A percentile compares a stretch with the other conserved stretches of the same genome.
Evolutionary conservation across 768 basidiomycete genomes (phyloP).

Genomic region (Kwoniella europaea): DNA sequence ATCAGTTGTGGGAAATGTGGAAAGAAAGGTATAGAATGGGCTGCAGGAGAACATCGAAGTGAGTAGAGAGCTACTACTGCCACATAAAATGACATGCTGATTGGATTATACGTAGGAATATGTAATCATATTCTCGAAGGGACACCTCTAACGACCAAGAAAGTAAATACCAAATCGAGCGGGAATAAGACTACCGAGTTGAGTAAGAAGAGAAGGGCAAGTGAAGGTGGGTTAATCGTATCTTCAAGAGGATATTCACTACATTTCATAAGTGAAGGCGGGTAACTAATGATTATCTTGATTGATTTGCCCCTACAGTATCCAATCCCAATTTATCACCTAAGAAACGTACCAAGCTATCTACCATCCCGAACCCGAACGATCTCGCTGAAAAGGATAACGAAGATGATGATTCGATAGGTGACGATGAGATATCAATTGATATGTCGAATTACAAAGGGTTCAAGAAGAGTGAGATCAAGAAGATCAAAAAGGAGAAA

Average conservation of each 20-base stretch:
- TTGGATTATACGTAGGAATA: constrained; percentile 23
- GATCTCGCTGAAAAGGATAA: neutral
- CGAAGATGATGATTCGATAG: constrained; percentile 21
- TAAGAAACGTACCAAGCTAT: constrained; percentile 58
- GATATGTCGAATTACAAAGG: constrained; percentile 26
- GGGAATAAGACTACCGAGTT: constrained; percentile 63
- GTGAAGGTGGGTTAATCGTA: constrained; percentile 34
- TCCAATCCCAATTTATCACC: constrained; percentile 13
- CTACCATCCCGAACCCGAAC: neutral
- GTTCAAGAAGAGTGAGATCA: constrained; percentile 64
- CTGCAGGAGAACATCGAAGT: constrained; percentile 78
- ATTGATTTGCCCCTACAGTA: neutral
- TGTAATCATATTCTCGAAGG: constrained; percentile 49
- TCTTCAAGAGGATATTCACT: neutral
- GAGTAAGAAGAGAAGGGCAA: constrained; percentile 44
- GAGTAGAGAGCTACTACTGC: constrained; percentile 37
- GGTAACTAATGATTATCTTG: constrained; percentile 26
- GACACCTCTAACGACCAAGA: constrained; percentile 39
- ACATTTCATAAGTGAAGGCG: neutral
- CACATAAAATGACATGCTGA: neutral
- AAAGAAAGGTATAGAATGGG: constrained; percentile 79
- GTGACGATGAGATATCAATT: neutral
- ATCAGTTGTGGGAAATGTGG: constrained; percentile 79
- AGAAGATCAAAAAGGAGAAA: constrained; percentile 76
- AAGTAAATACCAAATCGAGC: constrained; percentile 64